phyloP scores from a whole-genome alignment of 2,329 filamentous ascomycete species.

The Mycosphaerelloides madeirae region DNA sequence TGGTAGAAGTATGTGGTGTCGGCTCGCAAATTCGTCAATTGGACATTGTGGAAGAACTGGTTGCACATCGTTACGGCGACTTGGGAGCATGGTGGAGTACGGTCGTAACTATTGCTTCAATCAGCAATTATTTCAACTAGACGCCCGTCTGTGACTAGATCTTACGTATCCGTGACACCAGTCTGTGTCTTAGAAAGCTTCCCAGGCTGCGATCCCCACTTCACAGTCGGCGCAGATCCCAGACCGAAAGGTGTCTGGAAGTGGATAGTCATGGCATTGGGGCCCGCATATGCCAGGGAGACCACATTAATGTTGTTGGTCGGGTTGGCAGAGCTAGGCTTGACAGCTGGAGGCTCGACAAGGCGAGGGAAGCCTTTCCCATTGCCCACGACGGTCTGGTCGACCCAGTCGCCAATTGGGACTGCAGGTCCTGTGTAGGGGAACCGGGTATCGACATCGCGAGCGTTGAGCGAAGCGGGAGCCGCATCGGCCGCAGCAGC shows the following conservation, averaged over 20 bases:
- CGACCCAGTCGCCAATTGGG: conserved; percentile 50
- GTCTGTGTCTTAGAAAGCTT: conserved; percentile 35
- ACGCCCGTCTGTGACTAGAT: neutral
- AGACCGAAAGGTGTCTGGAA: conserved; percentile 53
- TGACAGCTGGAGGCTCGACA: conserved; percentile 48
- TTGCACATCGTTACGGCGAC: conserved; percentile 47
- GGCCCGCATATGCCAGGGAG: conserved; percentile 44
- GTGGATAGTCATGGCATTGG: conserved; percentile 48
- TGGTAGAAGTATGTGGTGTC: conserved; percentile 50
- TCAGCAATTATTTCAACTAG: neutral
- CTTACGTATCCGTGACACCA: conserved; percentile 41
- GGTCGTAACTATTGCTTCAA: conserved; percentile 41
- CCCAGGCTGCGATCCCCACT: conserved; percentile 37
- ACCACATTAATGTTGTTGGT: conserved; percentile 53
- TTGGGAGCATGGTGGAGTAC: conserved; percentile 48
- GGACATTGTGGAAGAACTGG: conserved; percentile 51
- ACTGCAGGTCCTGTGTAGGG: conserved; percentile 44
- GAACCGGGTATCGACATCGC: conserved; percentile 40
- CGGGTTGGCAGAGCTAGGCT: conserved; percentile 39
- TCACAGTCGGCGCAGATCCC: conserved; percentile 40
- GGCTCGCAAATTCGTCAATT: conserved; percentile 38
- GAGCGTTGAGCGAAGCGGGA: conserved; percentile 3
- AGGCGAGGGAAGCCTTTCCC: conserved; percentile 50
- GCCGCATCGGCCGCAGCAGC: conserved; percentile 6
- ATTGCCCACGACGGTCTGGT: conserved; percentile 48